These are phyloP conservation scores for Aspergillus vadensis DNA, from an alignment of 2,329 filamentous ascomycete genomes.

Conservation along the genomic window DNA sequence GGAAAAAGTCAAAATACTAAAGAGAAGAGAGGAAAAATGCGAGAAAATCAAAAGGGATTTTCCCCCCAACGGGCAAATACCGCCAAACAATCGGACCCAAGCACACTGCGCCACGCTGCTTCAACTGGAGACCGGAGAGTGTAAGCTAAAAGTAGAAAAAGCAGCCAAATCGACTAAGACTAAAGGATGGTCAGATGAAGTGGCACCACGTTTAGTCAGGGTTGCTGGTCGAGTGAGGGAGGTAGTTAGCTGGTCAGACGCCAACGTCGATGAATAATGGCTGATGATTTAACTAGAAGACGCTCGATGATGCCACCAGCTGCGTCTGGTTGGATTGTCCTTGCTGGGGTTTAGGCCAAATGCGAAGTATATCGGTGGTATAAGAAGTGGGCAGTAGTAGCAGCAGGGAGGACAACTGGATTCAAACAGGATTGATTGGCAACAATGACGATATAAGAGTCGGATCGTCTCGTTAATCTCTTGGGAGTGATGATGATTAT, in stretches of 20 bases:
- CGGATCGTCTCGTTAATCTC: background rate
- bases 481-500: too few relatives aligned
- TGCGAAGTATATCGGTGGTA: background rate
- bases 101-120: constrained; percentile 20
- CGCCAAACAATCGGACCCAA: constrained; percentile 4
- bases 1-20: background rate
- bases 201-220: constrained; percentile 22
- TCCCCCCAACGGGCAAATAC: background rate
- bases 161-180: constrained; percentile 3
- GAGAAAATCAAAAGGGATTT: background rate
- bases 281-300: constrained; percentile 12
- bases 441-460: constrained; percentile 5
- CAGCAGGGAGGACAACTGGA: background rate
- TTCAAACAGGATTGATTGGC: background rate
- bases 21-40: background rate
- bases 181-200: constrained; percentile 15
- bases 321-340: background rate
- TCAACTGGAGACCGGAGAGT: background rate
- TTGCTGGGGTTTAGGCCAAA: constrained; percentile 10
- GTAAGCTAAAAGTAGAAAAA: constrained; percentile 5
- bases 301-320: constrained; percentile 22
- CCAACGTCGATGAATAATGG: constrained; percentile 9
- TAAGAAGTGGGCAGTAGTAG: background rate
- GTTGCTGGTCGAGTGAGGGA: background rate
- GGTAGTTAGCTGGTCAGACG: background rate